Conservation (phyloP, 257 asterid species). For the Ilex aquifolium region DNA sequence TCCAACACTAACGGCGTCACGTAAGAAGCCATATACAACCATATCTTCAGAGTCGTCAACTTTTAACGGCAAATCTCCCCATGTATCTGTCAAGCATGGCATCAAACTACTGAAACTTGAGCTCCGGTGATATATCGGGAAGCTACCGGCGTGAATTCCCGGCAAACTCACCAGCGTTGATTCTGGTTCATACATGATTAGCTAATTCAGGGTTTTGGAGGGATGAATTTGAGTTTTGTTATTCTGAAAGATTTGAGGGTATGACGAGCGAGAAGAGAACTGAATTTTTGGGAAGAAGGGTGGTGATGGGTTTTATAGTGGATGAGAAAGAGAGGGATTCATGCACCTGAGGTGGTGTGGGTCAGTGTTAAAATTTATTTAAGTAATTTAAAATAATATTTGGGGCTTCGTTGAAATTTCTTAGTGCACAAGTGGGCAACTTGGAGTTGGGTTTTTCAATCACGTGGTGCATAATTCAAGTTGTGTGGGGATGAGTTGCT, state of each 20-base stretch:
- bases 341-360: constrained; percentile 24
- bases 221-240: not conserved
- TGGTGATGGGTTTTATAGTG: constrained; percentile 23
- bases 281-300: constrained; percentile 17
- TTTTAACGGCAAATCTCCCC: constrained; percentile 87
- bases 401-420: not conserved
- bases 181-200: not conserved
- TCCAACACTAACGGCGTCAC: constrained; percentile 72
- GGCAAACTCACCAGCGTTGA: constrained; percentile 9
- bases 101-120: constrained; percentile 56
- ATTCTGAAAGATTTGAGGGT: no score
- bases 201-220: not conserved
- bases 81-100: constrained; percentile 62
- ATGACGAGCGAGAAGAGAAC: not conserved
- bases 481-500: no score
- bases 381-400: no score
- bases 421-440: not conserved
- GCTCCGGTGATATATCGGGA: constrained; percentile 45
- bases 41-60: constrained; percentile 80
- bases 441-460: not conserved
- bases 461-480: not conserved
- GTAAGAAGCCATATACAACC: constrained; percentile 69
- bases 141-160: not conserved
- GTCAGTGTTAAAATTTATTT: no score
- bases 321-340: constrained; percentile 17